These are phyloP conservation scores for Bipolaris cookei DNA, from an alignment of 2,329 filamentous ascomycete genomes.

Conservation along the genomic window DNA sequence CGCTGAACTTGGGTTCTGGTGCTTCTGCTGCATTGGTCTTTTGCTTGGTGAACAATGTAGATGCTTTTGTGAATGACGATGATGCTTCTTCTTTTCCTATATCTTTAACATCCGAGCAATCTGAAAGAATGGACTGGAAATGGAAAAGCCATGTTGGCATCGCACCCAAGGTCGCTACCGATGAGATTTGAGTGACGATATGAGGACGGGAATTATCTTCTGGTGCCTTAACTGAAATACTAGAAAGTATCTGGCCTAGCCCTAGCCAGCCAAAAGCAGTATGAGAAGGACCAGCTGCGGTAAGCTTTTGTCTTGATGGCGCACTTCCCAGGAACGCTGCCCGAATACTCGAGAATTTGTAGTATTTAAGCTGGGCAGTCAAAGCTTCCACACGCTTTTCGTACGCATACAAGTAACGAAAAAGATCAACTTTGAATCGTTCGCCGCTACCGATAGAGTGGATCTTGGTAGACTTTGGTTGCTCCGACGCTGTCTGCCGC, in stretches of 20 bases:
- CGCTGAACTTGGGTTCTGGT: conserved; percentile 65
- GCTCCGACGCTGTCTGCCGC: conserved; percentile 8
- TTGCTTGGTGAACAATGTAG: conserved; percentile 21
- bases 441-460: conserved; percentile 64
- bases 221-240: conserved; percentile 50
- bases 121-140: conserved; percentile 50
- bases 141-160: conserved; percentile 74
- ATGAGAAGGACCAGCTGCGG: conserved; percentile 50
- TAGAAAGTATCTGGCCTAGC: conserved; percentile 64
- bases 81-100: not conserved
- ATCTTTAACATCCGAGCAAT: not conserved
- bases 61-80: conserved; percentile 6
- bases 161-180: conserved; percentile 77
- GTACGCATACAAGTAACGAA: conserved; percentile 76
- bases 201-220: conserved; percentile 38
- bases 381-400: conserved; percentile 64
- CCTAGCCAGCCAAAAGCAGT: conserved; percentile 80
- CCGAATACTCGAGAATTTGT: conserved; percentile 73
- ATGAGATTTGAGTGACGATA: conserved; percentile 73
- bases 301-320: conserved; percentile 68
- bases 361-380: conserved; percentile 61
- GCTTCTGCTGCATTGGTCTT: conserved; percentile 21
- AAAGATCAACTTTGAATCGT: conserved; percentile 76
- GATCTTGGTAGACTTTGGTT: not conserved
- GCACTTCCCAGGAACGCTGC: conserved; percentile 80